A percentile compares a stretch with the other conserved stretches of the same genome.
These are phyloP conservation scores for Kuraishia floccosa DNA, from an alignment of 805 yeast genomes.

Conservation along the genomic window DNA sequence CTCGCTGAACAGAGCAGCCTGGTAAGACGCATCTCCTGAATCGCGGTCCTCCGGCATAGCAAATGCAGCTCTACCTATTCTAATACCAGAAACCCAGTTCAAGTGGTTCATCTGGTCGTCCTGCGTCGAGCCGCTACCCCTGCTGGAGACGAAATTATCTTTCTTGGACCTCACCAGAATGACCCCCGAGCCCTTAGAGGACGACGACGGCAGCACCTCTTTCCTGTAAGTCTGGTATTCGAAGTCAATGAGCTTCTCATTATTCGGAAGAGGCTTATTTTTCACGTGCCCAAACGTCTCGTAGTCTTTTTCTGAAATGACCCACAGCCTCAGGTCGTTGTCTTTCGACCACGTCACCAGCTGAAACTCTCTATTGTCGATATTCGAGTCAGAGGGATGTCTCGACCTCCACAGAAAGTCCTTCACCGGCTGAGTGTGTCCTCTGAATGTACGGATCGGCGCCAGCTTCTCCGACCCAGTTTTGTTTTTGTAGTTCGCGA, in stretches of 20 bases:
- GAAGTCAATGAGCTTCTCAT: slow-evolving; percentile 21
- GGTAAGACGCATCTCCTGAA: slow-evolving; percentile 19
- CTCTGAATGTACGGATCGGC: slow-evolving; percentile 54
- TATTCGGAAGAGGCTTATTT: slow-evolving; percentile 20
- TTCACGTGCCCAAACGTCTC: slow-evolving; percentile 31
- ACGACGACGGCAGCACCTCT: slow-evolving; percentile 19
- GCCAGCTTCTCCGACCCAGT: slow-evolving; percentile 26
- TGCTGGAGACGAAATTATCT: slow-evolving; percentile 9
- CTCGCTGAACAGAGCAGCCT: slow-evolving; percentile 69
- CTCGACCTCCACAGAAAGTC: slow-evolving; percentile 85
- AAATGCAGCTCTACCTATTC: slow-evolving; percentile 48
- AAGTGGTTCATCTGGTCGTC: slow-evolving; percentile 48
- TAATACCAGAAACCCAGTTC: slow-evolving; percentile 90
- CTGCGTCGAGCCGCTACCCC: slow-evolving; percentile 20
- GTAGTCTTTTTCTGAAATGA: slow-evolving; percentile 37
- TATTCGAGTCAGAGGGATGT: slow-evolving; percentile 25
- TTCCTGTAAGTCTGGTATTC: slow-evolving; percentile 32
- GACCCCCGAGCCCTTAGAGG: slow-evolving; percentile 2
- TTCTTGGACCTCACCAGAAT: slow-evolving; percentile 3
- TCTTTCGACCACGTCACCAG: slow-evolving; percentile 93
- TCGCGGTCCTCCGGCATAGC: slow-evolving; percentile 22
- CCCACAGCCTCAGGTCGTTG: slow-evolving; percentile 78
- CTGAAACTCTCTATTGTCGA: slow-evolving; percentile 77
- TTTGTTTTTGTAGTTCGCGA: slow-evolving; percentile 35
- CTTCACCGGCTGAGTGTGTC: slow-evolving; percentile 76